Percentiles rank a stretch among this genome's conserved stretches.
Conservation (phyloP, 2,329 filamentous ascomycete genomes). For the Annulohypoxylon truncatum region DNA sequence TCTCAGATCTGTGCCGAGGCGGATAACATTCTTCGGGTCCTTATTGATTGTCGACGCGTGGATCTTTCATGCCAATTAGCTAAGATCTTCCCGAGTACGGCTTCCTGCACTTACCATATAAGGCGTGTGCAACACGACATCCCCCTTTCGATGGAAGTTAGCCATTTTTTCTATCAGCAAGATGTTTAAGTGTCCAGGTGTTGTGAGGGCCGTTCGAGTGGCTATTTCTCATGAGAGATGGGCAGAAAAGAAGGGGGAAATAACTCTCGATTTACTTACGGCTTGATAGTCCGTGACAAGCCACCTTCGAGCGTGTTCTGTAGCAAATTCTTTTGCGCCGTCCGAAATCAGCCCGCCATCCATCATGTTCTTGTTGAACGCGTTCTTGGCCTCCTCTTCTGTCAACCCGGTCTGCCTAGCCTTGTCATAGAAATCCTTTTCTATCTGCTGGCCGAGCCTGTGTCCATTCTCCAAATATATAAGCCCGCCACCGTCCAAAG, state of each 20-base stretch:
- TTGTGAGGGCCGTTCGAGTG: not conserved
- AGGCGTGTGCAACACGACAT: slow-evolving; percentile 55
- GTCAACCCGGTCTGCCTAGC: slow-evolving; percentile 61
- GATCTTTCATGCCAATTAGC: slow-evolving; percentile 54
- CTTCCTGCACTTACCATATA: slow-evolving; percentile 47
- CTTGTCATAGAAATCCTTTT: slow-evolving; percentile 60
- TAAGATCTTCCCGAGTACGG: not conserved
- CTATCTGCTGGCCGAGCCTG: slow-evolving; percentile 60
- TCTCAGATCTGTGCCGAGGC: slow-evolving; percentile 66
- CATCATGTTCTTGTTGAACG: slow-evolving; percentile 71
- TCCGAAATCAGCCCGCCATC: slow-evolving; percentile 64
- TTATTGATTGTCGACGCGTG: slow-evolving; percentile 68
- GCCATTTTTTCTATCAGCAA: not conserved
- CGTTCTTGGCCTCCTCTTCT: slow-evolving; percentile 62
- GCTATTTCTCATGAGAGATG: not conserved
- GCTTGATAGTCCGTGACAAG: slow-evolving; percentile 54
- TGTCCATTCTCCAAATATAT: slow-evolving; percentile 67
- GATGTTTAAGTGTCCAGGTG: not conserved
- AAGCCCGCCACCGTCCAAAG: slow-evolving; percentile 65
- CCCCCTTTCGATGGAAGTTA: slow-evolving; percentile 36
- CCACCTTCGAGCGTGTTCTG: slow-evolving; percentile 49
- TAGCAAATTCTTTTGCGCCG: slow-evolving; percentile 55
- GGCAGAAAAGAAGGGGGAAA: not conserved
- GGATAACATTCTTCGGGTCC: slow-evolving; percentile 62
- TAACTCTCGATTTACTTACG: slow-evolving; percentile 22